Base-by-base conservation (phyloP, 345 rosid species). In the Cochlearia excelsa region DNA sequence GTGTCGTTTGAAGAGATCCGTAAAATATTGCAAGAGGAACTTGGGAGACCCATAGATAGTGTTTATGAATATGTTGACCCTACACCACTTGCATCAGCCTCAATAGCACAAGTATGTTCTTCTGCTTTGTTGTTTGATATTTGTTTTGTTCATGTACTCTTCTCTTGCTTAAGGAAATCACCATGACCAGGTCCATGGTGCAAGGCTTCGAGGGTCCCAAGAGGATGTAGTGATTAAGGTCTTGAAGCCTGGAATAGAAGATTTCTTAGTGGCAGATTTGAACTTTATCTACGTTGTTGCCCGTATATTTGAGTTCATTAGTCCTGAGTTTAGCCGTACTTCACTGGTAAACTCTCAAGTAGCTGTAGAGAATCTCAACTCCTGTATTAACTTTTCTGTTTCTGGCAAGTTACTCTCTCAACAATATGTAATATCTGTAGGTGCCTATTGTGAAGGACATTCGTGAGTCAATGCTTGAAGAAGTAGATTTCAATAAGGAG, bases 401-500 rank as follows among this genome's bases (percentile, higher is more conserved):
- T 4, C 42, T 59, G 35, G 30, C 30, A 57, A 35, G 33, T 41
- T 46, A 53, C 49, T 33, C 27, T 53, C 41, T 58, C 45, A 53
- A 46, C 7, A 31, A 45, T 42, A 44, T 41, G 96, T 65, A 31
- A 11, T 59, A 61, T 75, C 48, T 42, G 66, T 74, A 86, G 98
- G 97, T 92, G 55, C 89, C 81, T 68, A 79, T 92, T 66, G 84
- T 92, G 65, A 78, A 84, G 69, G 98, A 92, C 74, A 92, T 88
- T 69, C 77, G 97, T 55, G 93, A 82, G 46, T 88, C 98, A 33
- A 86, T 92, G 98, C 95, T 92, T 65, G 97, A 92, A 80, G 98
- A 92, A 84, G 96, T 88, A 54, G 87, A 92, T 76, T 92, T 92
- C 74, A 57, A 77, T 46, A 88, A 92, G 82, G 98, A 92, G 69